Evolutionary conservation across 1,284 basidiomycete species (phyloP).

Genomic region (Ceratobasidium sp.): DNA sequence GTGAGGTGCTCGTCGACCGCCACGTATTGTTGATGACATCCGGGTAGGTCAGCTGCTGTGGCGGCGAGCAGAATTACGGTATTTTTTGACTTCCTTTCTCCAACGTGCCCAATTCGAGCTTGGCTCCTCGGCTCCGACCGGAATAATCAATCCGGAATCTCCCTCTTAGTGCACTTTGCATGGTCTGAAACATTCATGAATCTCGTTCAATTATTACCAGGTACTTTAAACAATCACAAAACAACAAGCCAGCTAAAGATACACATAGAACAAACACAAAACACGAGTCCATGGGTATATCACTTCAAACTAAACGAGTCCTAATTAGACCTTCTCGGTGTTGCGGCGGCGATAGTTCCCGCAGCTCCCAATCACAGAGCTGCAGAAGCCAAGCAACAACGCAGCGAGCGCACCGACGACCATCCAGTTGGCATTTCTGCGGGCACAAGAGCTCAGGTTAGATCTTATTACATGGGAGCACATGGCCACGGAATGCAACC

Average conservation of each 20-base stretch:
- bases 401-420: conserved; percentile 76
- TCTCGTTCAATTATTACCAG: conserved; percentile 11
- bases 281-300: conserved; percentile 20
- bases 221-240: conserved; percentile 1
- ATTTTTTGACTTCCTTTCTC: too few species aligned
- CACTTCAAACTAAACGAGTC: background rate
- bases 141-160: too few species aligned
- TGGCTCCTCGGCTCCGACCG: too few species aligned
- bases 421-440: conserved; percentile 75
- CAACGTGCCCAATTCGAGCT: too few species aligned
- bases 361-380: conserved; percentile 72
- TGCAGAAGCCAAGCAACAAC: conserved; percentile 72
- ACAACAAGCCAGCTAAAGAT: conserved; percentile 1
- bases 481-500: background rate
- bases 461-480: background rate
- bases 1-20: too few species aligned
- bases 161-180: too few species aligned
- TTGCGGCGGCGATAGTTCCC: conserved; percentile 64
- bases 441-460: background rate
- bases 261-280: background rate
- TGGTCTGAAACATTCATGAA: too few species aligned
- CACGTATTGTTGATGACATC: too few species aligned
- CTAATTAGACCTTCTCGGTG: conserved; percentile 30
- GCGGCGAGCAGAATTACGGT: too few species aligned
- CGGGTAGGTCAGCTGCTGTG: too few species aligned